Base-by-base conservation (phyloP, 495 filamentous ascomycete species). In the Endocarpon pusillum region DNA sequence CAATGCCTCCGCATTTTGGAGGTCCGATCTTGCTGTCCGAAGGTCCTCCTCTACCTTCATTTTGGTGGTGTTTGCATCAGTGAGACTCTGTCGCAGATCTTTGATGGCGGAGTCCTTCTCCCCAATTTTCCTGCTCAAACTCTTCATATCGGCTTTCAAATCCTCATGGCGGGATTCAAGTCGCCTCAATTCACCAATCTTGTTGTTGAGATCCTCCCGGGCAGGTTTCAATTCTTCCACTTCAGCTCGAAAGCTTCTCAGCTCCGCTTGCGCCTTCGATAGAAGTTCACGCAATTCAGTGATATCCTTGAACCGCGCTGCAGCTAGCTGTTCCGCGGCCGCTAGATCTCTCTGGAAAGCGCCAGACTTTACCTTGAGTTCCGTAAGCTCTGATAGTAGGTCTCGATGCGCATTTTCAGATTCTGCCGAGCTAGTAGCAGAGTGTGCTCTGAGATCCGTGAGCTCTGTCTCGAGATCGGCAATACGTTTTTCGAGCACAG, bases 291-390 rank as follows among this genome's bases (percentile, higher is more conserved):
- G 60, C 28, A 89, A 54, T 23, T 92, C 81, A 0, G 75, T 78
- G 2, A 94, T 55, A 36, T 94, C 85, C 47, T 86, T 92, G 57
- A 83, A 96, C 6, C 91, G 67, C 19, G 71, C 71, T 30, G 84
- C 71, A 1, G 89, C 84, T 14, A 96, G 60, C 48, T 91, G 73
- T 45, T 94, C 67, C 0, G 84, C 78, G 6, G 85, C 87, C 1
- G 75, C 78, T 10, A 94, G 66, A 50, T 97, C 87, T 2, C 75
- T 82, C 40, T 91, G 74, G 7, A 94, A 51, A 0, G 71, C 69
- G 3, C 67, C 62, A 0, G 74, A 66, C 43, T 73, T 81, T 23
- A 65, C 49, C 48, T 80, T 84, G 28, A 93, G 60, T 24, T 67
- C 68, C 35, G 92, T 81, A 37, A 81, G 78, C 39, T 89, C 79